phyloP scores from a whole-genome alignment of 768 basidiomycete species.

The Amanita muscaria region DNA sequence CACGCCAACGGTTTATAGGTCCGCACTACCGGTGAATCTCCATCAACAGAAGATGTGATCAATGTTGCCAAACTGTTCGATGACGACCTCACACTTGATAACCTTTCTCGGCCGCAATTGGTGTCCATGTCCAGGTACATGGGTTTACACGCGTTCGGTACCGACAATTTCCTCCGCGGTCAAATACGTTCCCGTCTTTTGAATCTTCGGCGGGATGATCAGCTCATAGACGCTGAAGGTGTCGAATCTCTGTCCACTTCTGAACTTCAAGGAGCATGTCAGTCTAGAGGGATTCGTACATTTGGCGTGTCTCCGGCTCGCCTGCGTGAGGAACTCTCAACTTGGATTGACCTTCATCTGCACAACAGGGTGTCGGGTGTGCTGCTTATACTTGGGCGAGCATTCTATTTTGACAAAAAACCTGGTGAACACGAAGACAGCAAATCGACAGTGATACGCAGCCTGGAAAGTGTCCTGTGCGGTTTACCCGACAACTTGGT shows the following conservation, averaged over 20 bases:
- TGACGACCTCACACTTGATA: constrained; percentile 96
- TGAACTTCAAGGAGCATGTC: constrained; percentile 89
- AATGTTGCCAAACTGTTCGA: constrained; percentile 96
- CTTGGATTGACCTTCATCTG: constrained; percentile 91
- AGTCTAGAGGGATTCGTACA: constrained; percentile 89
- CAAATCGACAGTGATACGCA: constrained; percentile 70
- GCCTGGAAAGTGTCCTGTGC: constrained; percentile 84
- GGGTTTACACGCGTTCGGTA: constrained; percentile 97
- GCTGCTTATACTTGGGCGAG: constrained; percentile 85
- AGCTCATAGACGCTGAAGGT: constrained; percentile 84
- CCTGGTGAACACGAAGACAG: constrained; percentile 71
- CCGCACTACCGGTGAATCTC: constrained; percentile 90
- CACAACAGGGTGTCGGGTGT: constrained; percentile 90
- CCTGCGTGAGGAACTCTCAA: constrained; percentile 80
- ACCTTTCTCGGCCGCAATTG: constrained; percentile 94
- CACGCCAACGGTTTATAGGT: constrained; percentile 35
- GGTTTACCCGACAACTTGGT: constrained; percentile 93
- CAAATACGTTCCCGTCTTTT: constrained; percentile 78
- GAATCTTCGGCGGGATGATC: constrained; percentile 84
- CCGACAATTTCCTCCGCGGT: constrained; percentile 95
- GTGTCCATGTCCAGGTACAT: constrained; percentile 97
- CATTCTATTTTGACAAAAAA: constrained; percentile 86
- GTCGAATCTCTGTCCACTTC: constrained; percentile 84
- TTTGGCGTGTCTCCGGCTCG: constrained; percentile 80
- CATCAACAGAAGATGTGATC: constrained; percentile 81